Conservation (phyloP, 768 basidiomycete species). For the Kwoniella heveanensis region DNA sequence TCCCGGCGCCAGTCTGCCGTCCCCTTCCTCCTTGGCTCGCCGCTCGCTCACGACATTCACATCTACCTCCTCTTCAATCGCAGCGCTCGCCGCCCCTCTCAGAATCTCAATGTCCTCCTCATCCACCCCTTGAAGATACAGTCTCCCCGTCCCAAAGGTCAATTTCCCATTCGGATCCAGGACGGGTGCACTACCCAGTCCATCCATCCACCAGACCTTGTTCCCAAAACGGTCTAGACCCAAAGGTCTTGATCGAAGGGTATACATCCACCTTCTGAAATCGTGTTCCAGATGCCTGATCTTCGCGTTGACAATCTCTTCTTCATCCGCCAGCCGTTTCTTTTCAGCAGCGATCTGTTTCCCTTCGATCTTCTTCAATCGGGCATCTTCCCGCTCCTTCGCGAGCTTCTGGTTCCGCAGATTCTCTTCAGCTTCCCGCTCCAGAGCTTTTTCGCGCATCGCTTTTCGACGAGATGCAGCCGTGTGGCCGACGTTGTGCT, state of each 20-base stretch:
- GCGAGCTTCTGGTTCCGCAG: constrained; percentile 65
- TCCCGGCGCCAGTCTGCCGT: constrained; percentile 68
- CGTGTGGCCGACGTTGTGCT: constrained; percentile 39
- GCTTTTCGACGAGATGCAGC: constrained; percentile 42
- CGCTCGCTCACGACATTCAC: constrained; percentile 63
- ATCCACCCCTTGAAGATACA: constrained; percentile 91
- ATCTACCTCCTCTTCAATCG: constrained; percentile 59
- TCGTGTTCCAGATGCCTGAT: constrained; percentile 89
- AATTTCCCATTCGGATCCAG: constrained; percentile 64
- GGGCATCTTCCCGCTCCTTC: constrained; percentile 77
- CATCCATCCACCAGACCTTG: constrained; percentile 98
- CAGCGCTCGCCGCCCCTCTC: constrained; percentile 22
- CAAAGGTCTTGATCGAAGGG: constrained; percentile 80
- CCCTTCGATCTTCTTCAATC: constrained; percentile 73
- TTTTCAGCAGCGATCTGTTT: constrained; percentile 82
- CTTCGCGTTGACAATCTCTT: constrained; percentile 75
- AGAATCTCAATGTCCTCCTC: constrained; percentile 76
- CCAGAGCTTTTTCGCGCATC: constrained; percentile 43
- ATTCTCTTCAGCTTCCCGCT: constrained; percentile 57
- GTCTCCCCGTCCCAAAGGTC: constrained; percentile 81
- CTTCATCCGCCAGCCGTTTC: constrained; percentile 82
- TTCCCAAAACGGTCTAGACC: constrained; percentile 94
- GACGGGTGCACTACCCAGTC: constrained; percentile 80
- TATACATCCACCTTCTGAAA: constrained; percentile 83
- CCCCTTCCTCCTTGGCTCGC: constrained; percentile 77